phyloP scores from a whole-genome alignment of 305 asterid genomes.

The Plantago coronopus region DNA sequence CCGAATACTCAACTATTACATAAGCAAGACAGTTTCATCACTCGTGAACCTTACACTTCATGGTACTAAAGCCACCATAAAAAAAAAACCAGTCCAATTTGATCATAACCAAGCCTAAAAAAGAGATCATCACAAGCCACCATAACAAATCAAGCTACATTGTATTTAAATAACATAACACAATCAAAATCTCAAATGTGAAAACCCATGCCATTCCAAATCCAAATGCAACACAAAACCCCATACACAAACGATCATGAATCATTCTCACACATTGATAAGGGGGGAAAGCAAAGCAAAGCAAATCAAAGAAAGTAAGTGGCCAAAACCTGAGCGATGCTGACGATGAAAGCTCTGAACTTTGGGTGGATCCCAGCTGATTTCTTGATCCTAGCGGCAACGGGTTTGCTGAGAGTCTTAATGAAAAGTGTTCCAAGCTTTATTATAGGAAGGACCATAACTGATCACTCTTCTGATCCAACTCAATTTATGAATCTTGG shows the following conservation, averaged over 20 bases:
- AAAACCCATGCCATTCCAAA: not conserved
- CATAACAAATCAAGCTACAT: not conserved
- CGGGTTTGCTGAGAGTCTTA: slow-evolving; percentile 81
- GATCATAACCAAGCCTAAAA: not conserved
- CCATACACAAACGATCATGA: not conserved
- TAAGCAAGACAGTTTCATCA: too few species aligned
- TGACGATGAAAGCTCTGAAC: slow-evolving; percentile 59
- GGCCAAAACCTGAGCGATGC: slow-evolving; percentile 68
- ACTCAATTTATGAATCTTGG: not conserved
- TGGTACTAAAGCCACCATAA: not conserved
- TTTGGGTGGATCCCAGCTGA: slow-evolving; percentile 79
- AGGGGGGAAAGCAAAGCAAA: not conserved
- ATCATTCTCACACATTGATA: not conserved
- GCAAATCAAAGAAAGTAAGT: not conserved
- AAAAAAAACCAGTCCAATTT: too few species aligned
- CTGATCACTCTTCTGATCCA: slow-evolving; percentile 7
- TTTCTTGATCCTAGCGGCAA: slow-evolving; percentile 67
- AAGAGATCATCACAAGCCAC: not conserved
- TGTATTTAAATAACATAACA: not conserved
- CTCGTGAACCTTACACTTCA: too few species aligned
- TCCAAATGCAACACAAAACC: too few species aligned
- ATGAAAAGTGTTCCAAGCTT: slow-evolving; percentile 92
- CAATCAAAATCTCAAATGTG: not conserved
- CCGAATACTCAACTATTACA: not conserved
- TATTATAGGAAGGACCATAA: slow-evolving; percentile 65